Conservation (phyloP, 148 eudicot genomes). For the Diospyros kaki region DNA sequence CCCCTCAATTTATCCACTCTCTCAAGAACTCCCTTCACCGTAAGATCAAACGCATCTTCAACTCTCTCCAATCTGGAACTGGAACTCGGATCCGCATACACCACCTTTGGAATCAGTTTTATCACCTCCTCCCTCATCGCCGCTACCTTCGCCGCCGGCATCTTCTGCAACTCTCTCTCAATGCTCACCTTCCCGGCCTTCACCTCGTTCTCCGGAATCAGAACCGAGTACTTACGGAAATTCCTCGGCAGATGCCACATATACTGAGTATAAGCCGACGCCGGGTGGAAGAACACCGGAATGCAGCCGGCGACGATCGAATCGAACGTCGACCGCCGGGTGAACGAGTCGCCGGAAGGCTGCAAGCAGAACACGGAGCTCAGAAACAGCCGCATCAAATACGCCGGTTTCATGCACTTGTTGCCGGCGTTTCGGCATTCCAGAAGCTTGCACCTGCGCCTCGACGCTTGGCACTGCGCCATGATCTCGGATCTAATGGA, state of each 20-base stretch:
- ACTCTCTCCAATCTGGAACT: constrained; percentile 27
- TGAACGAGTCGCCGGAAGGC: constrained; percentile 79
- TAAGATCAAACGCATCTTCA: constrained; percentile 75
- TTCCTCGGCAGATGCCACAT: constrained; percentile 78
- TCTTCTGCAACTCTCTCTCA: constrained; percentile 27
- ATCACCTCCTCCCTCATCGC: constrained; percentile 62
- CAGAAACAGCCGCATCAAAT: constrained; percentile 48
- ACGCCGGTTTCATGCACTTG: constrained; percentile 41
- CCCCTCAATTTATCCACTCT: constrained; percentile 30
- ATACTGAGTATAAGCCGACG: constrained; percentile 63
- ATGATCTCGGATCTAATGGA: constrained; percentile 57
- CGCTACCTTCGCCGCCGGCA: constrained; percentile 22
- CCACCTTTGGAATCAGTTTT: constrained; percentile 52
- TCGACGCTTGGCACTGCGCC: constrained; percentile 37
- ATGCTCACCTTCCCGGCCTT: constrained; percentile 33
- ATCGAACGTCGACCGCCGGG: constrained; percentile 67
- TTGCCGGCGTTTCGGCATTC: constrained; percentile 24
- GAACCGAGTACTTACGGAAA: constrained; percentile 46
- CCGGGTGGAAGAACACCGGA: constrained; percentile 73
- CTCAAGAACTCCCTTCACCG: constrained; percentile 45
- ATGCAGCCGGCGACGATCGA: constrained; percentile 69
- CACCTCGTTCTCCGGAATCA: constrained; percentile 48
- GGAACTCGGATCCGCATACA: constrained; percentile 53
- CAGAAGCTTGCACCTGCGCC: constrained; percentile 38
- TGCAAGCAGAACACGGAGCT: constrained; percentile 70